Evolutionary conservation across 2,329 filamentous ascomycete species (phyloP), one percentile per base, ranked within the genome.

Genomic region (Beauveria scarabaeidicola): DNA sequence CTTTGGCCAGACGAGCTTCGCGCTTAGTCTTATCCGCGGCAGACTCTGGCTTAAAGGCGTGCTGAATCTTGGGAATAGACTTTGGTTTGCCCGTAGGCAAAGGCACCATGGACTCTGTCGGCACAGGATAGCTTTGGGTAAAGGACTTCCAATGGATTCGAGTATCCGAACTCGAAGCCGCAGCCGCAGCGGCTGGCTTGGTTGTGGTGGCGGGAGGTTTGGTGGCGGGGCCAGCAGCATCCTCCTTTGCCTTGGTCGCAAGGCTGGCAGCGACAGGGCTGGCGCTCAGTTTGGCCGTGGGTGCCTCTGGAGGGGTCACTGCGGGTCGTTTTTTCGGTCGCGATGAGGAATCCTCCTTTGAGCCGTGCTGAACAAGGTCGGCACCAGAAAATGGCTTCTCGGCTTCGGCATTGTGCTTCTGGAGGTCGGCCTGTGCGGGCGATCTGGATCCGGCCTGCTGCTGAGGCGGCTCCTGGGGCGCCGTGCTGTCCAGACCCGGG

Each of bases 111-210:
- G 88, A 86, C 61, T 85, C 82, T 3, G 80, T 73, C 8, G 85
- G 77, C 2, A 97, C 74, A 0, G 94, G 92, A 73, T 89, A 97
- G 69, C 88, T 81, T 70, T 96, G 91, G 3, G 79, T 75, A 63
- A 83, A 80, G 70, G 87, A 90, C 59, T 75, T 75, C 93, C 93
- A 97, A 67, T 91, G 87, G 32, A 67, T 67, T 3, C 56, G 48
- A 36, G 15, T 38, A n/a, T 55, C 21, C 5, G 58, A 48, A 32
- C 10, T 55, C 10, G 51, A 50, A 5, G 51, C 8, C 10, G 27
- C 32, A 5, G 58, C 6, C 19, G 27, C 32, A 3, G 58, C 10
- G 15, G 43, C 43, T 7, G 51, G 29, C 13, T 60, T 50, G 25
- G 29, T 8, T 7, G 21, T 41, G 43, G 41, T 23, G 36, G 11